Evolutionary conservation across 2,329 filamentous ascomycete species (phyloP).

Genomic region (Stachybotrys chlorohalonatus): DNA sequence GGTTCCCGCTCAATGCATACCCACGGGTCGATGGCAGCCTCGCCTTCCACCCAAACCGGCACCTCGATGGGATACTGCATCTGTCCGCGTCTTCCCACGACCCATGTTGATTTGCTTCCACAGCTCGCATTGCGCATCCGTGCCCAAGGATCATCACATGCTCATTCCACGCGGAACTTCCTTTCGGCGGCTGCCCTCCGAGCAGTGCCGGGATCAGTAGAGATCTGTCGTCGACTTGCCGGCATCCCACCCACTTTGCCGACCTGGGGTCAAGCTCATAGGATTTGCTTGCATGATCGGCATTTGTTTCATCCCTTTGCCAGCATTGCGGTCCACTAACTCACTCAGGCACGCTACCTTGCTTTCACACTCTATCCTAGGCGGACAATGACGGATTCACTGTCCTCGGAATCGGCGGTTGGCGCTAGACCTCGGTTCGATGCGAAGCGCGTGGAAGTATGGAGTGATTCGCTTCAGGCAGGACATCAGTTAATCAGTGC

Average conservation of each 20-base stretch:
- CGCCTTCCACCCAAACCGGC: not conserved
- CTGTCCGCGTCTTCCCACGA: too few relatives aligned
- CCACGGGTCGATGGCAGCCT: not conserved
- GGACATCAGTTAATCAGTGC: not conserved
- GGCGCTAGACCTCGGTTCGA: not conserved
- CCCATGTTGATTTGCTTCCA: too few relatives aligned
- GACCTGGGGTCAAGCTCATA: not conserved
- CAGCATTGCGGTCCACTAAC: not conserved
- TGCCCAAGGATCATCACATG: not conserved
- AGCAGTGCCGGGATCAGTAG: not conserved
- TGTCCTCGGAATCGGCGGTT: not conserved
- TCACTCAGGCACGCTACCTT: not conserved
- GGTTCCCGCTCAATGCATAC: not conserved
- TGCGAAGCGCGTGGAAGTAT: not conserved
- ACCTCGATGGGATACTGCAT: too few relatives aligned
- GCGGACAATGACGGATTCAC: not conserved
- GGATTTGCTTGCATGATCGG: not conserved
- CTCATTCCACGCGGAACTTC: not conserved
- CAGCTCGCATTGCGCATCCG: too few relatives aligned
- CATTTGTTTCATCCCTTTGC: not conserved
- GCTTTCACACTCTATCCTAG: not conserved
- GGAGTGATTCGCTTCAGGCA: not conserved
- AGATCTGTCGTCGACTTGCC: not conserved
- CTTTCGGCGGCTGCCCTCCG: not conserved
- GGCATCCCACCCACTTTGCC: not conserved